Base-by-base conservation (phyloP, 1,284 basidiomycete species). In the Ganoderma meredithae region DNA sequence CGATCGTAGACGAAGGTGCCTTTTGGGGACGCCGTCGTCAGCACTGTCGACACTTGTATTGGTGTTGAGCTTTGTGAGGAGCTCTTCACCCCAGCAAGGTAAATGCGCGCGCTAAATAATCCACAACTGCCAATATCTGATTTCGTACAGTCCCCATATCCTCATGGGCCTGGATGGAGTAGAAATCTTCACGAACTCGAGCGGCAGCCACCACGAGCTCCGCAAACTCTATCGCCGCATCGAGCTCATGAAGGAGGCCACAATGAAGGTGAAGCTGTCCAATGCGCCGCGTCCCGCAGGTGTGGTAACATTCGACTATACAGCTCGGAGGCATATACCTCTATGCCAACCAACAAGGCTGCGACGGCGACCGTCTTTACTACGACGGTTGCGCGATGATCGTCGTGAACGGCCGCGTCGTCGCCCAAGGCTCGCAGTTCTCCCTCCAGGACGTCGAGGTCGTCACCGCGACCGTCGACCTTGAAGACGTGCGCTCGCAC, bases 271-370 rank as follows among this genome's bases (percentile, higher is more conserved):
- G 69, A 72, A 12, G 5, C 27, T 49, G 2, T 65, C 6, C 73
- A 2, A 19, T 33, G 22, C 13, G 12, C 39, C 13, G 13, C 33
- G n/a, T n/a, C n/a, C 25, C 10, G 7, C 1, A 40, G 5, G 22
- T 55, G 8, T 17, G n/a, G 10, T 41, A 22, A 60, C 22, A 41
- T 17, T 12, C 3, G 7, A 97, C 40, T 27, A 13, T 49, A 3
- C 49, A 98, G 96, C 87, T 96, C 40, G 98, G 97, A 25, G 97
- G 98, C 4, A 90, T 99, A 62, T 99, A 99, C 80, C 87, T 99
- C 9, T 99, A 99, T 75, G 95, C 97, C 10, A 99, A 99, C 78
- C 97, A 99, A 78, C 97, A 98, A 84, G 97, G 98, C 6, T 99
- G 98, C 78, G 97, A 99, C 77, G 97, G 98, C 3, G 97, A 99